phyloP scores from a whole-genome alignment of 805 yeast genomes.

The Candida alai region DNA sequence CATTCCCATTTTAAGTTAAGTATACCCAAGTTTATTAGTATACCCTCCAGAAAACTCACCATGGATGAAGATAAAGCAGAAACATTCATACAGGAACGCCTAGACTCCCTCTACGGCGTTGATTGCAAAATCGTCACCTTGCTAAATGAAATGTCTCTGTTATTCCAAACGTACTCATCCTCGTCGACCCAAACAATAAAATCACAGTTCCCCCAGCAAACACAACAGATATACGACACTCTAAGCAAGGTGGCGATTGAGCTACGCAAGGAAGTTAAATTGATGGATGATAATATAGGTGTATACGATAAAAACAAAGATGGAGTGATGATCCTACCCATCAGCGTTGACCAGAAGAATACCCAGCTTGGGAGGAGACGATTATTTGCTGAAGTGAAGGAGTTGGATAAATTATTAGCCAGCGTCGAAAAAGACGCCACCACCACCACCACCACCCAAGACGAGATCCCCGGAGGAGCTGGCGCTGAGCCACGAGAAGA shows the following conservation, averaged over 20 bases:
- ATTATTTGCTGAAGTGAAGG: constrained; percentile 43
- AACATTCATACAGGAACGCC: constrained; percentile 45
- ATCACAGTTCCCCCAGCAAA: constrained; percentile 39
- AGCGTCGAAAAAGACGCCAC: constrained; percentile 5
- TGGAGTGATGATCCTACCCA: constrained; percentile 56
- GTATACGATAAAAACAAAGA: constrained; percentile 43
- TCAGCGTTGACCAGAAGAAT: constrained; percentile 66
- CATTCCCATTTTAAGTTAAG: no score
- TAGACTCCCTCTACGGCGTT: constrained; percentile 49
- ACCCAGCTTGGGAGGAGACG: constrained; percentile 61
- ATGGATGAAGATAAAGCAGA: constrained; percentile 15
- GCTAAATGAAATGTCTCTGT: constrained; percentile 45
- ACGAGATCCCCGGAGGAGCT: no score
- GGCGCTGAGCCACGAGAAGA: not conserved
- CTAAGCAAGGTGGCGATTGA: constrained; percentile 57
- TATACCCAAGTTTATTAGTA: no score
- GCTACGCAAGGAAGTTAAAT: constrained; percentile 62
- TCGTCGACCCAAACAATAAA: constrained; percentile 18
- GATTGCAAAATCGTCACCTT: constrained; percentile 52
- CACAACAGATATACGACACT: constrained; percentile 47
- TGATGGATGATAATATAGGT: constrained; percentile 57
- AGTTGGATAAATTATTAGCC: constrained; percentile 13
- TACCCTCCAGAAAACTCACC: not conserved
- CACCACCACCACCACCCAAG: constrained; percentile 2
- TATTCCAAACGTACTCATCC: constrained; percentile 41